These are phyloP conservation scores for Aspergillus spinulosporus DNA, from an alignment of 2,329 filamentous ascomycete genomes.

Conservation along the genomic window DNA sequence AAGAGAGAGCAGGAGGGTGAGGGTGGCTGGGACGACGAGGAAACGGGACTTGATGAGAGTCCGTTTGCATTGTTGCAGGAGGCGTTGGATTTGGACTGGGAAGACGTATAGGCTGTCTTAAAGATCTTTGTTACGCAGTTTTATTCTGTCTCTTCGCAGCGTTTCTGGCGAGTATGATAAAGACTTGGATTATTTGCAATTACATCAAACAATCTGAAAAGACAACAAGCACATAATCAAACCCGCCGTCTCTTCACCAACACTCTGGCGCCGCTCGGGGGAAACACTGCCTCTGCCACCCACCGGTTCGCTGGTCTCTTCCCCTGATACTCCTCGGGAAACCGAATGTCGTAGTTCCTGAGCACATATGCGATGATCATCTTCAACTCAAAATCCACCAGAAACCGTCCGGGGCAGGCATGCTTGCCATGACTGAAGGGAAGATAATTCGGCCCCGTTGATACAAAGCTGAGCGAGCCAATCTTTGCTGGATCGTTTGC, in stretches of 20 bases:
- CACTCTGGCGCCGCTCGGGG: constrained; percentile 11
- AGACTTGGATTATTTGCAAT: too few relatives aligned
- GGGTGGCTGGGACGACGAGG: not conserved
- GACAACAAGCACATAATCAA: too few relatives aligned
- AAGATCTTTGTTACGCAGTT: too few relatives aligned
- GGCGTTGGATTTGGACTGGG: not conserved
- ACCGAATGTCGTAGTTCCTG: constrained; percentile 10
- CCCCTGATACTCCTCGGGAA: constrained; percentile 15
- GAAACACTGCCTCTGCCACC: constrained; percentile 15
- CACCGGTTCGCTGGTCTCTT: constrained; percentile 17
- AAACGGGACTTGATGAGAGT: not conserved
- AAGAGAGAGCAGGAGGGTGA: not conserved
- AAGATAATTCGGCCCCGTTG: constrained; percentile 12
- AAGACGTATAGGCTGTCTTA: not conserved
- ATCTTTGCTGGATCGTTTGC: not conserved
- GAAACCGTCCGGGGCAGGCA: constrained; percentile 11
- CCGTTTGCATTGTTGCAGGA: not conserved
- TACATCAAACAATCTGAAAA: too few relatives aligned
- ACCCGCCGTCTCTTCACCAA: constrained; percentile 3
- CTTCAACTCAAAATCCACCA: constrained; percentile 19
- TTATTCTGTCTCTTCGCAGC: too few relatives aligned
- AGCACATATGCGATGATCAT: constrained; percentile 19
- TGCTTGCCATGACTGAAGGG: constrained; percentile 11
- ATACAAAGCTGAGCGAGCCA: constrained; percentile 14
- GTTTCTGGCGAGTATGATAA: too few relatives aligned